Percentiles rank a stretch among this genome's conserved stretches.
phyloP scores from a whole-genome alignment of 139 green algal genomes.

The Astrephomene gubernaculifera region DNA sequence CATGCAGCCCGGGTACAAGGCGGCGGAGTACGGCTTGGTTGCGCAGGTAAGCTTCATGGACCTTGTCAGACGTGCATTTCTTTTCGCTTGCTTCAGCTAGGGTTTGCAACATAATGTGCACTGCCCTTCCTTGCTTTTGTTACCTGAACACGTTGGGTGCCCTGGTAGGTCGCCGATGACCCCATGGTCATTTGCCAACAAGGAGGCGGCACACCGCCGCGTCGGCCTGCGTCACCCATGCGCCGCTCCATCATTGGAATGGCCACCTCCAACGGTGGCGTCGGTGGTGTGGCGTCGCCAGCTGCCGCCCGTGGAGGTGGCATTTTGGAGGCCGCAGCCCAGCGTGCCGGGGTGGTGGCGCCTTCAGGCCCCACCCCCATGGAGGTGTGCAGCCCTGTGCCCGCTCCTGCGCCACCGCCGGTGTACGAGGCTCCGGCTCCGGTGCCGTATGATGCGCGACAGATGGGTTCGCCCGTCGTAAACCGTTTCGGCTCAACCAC shows the following conservation, averaged over 20 bases:
- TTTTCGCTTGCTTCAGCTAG: background rate
- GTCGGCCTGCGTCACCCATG: slow-evolving; percentile 23
- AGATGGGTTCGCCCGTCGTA: background rate
- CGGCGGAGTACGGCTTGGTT: slow-evolving; percentile 30
- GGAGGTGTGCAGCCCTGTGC: background rate
- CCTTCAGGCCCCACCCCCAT: background rate
- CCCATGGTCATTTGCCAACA: background rate
- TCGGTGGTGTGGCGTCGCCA: background rate
- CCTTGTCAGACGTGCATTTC: background rate
- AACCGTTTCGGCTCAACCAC: slow-evolving; percentile 21
- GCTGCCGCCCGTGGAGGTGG: slow-evolving; percentile 4
- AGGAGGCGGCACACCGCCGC: background rate
- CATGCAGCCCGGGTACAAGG: slow-evolving; percentile 61
- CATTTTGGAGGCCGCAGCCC: background rate
- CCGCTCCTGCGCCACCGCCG: background rate
- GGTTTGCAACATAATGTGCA: too few relatives aligned
- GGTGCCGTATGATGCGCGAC: background rate
- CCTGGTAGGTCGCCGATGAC: background rate
- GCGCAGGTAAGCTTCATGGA: background rate
- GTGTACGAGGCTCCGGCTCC: background rate
- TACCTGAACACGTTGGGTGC: background rate
- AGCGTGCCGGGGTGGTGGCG: background rate
- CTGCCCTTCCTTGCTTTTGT: too few relatives aligned
- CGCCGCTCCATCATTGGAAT: slow-evolving; percentile 34
- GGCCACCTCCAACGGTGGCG: background rate